Conservation (phyloP, 805 yeast genomes). For the Wickerhamomyces silvicola region DNA sequence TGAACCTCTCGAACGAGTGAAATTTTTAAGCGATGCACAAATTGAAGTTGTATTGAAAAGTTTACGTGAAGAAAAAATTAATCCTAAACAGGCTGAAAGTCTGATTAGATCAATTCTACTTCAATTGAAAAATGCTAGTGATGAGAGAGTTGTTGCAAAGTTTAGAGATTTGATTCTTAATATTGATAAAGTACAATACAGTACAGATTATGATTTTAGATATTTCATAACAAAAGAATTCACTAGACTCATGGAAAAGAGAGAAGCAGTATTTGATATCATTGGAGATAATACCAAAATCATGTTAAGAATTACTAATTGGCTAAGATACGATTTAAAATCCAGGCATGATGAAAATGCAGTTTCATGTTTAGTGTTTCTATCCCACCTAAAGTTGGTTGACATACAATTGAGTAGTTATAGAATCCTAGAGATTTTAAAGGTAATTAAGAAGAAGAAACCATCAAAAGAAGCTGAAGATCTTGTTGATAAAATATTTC, state of each 20-base stretch:
- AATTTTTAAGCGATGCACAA: too few relatives aligned
- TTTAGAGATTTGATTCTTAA: neutral
- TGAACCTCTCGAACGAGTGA: too few relatives aligned
- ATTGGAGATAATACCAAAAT: neutral
- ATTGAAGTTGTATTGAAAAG: too few relatives aligned
- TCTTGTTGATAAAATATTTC: too few relatives aligned
- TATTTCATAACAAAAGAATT: neutral
- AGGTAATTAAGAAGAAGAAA: neutral
- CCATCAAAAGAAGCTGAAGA: neutral
- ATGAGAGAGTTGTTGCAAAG: too few relatives aligned
- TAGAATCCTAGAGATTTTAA: neutral
- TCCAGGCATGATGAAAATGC: neutral
- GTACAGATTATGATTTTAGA: constrained; percentile 1
- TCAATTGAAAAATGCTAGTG: too few relatives aligned
- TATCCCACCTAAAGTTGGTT: neutral
- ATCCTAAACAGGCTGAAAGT: too few relatives aligned
- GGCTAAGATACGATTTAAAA: constrained; percentile 4
- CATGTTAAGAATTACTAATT: constrained; percentile 2
- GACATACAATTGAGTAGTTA: neutral
- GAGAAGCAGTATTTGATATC: neutral
- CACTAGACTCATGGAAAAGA: neutral
- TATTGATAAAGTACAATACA: constrained; percentile 1
- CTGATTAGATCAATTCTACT: too few relatives aligned
- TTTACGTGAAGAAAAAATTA: too few relatives aligned
- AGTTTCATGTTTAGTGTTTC: neutral